Evolutionary conservation across 2,329 filamentous ascomycete species (phyloP), one percentile per base, ranked within the genome.

Genomic region (Dryadomyces quercivorus): DNA sequence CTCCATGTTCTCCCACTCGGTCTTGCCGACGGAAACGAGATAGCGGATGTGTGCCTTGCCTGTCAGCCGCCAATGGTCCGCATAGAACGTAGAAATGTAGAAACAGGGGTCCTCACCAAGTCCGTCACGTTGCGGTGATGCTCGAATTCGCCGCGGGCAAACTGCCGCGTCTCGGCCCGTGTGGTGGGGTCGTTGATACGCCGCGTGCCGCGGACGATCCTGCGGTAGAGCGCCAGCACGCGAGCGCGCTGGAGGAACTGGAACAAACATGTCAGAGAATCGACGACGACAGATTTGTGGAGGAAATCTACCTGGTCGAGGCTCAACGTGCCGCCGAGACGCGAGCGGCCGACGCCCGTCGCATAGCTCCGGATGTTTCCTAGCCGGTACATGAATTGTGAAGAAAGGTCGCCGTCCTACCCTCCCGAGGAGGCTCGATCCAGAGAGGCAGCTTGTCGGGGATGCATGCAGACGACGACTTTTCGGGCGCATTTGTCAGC

Each of bases 1-100:
- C 67, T 76, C 78, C 75, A 83, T 82, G 53, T 66, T 72, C 61
- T 84, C 78, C 80, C 81, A 84, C 63, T 84, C 76, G 26, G 79
- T 81, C 68, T 81, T 84, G 53, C 81, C 81, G 3, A 76, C 83
- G 10, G 80, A 82, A 56, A 84, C 65, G 42, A 85, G 72, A 64
- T 84, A 84, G 55, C 77, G 73, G 59, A 84, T 80, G 61, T 84
- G 81, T 59, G 69, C 67, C 78, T 81, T 57, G 13, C 21, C 6
- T 36, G 49, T 55, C 22, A 52, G 36, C 31, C 16, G 12, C 16
- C 12, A 42, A n/a, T 42, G 16, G n/a, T n/a, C n/a, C n/a, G n/a
- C n/a, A n/a, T n/a, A n/a, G 38, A 42, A 4, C 38, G 38, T 15
- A 42, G 38, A n/a, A 13, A 44, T 16, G 36, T 40, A 31, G 40